Evolutionary conservation across 2,329 filamentous ascomycete genomes (phyloP).

Genomic region (Xenosphaeropsis pyriputrescens): DNA sequence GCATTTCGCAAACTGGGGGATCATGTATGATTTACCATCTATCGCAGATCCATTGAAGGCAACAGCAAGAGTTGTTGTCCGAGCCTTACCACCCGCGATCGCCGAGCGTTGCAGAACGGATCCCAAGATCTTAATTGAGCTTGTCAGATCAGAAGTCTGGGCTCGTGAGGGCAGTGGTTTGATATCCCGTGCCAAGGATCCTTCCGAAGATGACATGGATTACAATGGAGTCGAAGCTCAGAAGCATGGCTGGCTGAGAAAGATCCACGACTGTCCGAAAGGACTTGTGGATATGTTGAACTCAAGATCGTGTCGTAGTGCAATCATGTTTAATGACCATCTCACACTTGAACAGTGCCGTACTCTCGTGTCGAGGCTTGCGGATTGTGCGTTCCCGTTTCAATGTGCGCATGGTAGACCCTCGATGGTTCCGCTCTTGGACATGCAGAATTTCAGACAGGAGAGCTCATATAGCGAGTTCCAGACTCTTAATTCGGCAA

Average conservation of each 20-base stretch:
- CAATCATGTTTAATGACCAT: slow-evolving; percentile 76
- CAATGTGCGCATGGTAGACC: slow-evolving; percentile 71
- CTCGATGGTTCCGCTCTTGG: slow-evolving; percentile 40
- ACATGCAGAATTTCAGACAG: too few species aligned
- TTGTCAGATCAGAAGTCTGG: slow-evolving; percentile 67
- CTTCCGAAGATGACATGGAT: slow-evolving; percentile 7
- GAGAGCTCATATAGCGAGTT: too few species aligned
- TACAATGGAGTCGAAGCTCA: slow-evolving; percentile 1
- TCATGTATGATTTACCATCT: slow-evolving; percentile 30
- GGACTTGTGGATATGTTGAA: slow-evolving; percentile 66
- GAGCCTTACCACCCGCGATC: slow-evolving; percentile 54
- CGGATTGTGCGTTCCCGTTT: slow-evolving; percentile 57
- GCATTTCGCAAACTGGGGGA: slow-evolving; percentile 60
- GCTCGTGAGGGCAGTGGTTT: slow-evolving; percentile 21
- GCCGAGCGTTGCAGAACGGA: slow-evolving; percentile 61
- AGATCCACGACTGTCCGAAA: slow-evolving; percentile 55
- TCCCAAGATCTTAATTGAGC: slow-evolving; percentile 54
- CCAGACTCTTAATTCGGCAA: too few species aligned
- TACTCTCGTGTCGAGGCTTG: slow-evolving; percentile 39
- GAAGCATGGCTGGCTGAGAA: slow-evolving; percentile 35
- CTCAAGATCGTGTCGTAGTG: slow-evolving; percentile 62
- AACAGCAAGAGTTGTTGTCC: slow-evolving; percentile 28
- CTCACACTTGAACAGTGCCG: slow-evolving; percentile 43
- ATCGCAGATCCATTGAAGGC: background rate
- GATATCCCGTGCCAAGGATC: background rate